Evolutionary conservation across 2,329 filamentous ascomycete genomes (phyloP).

Genomic region (Neonectria punicea): DNA sequence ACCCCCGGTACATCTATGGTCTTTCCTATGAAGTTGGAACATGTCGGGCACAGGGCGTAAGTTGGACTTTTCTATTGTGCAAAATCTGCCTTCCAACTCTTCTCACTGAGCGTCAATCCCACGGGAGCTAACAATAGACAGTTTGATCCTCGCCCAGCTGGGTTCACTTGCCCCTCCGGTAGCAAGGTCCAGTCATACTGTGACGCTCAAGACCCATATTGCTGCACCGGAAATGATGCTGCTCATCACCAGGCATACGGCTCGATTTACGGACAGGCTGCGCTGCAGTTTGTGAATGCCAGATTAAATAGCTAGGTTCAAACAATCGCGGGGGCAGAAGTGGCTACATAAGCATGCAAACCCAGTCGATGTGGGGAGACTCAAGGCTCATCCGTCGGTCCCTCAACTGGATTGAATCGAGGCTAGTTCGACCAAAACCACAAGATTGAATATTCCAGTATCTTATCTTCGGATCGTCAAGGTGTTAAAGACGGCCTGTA

Average conservation of each 20-base stretch:
- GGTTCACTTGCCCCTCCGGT: constrained; percentile 4
- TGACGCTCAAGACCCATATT: constrained; percentile 4
- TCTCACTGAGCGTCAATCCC: too few relatives aligned
- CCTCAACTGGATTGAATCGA: too few relatives aligned
- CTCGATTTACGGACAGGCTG: constrained; percentile 6
- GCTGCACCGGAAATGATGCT: constrained; percentile 6
- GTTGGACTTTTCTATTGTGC: neutral
- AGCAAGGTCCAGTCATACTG: constrained; percentile 13
- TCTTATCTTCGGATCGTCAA: too few relatives aligned
- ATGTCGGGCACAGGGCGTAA: neutral
- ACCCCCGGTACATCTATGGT: constrained; percentile 7
- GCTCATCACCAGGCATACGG: constrained; percentile 4
- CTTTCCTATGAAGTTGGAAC: constrained; percentile 2
- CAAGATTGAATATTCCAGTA: too few relatives aligned
- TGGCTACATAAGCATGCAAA: neutral
- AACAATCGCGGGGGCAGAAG: too few relatives aligned
- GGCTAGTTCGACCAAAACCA: too few relatives aligned
- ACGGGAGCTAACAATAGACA: neutral
- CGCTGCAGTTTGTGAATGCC: constrained; percentile 1
- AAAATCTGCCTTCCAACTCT: too few relatives aligned
- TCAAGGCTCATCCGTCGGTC: too few relatives aligned
- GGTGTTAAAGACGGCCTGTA: too few relatives aligned
- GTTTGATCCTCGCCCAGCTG: constrained; percentile 9
- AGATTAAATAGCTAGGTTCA: too few relatives aligned
- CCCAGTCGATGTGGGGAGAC: neutral